Percentiles rank a stretch among this genome's conserved stretches.
These are phyloP conservation scores for Mycena venus DNA, from an alignment of 768 basidiomycete species.

Conservation along the genomic window DNA sequence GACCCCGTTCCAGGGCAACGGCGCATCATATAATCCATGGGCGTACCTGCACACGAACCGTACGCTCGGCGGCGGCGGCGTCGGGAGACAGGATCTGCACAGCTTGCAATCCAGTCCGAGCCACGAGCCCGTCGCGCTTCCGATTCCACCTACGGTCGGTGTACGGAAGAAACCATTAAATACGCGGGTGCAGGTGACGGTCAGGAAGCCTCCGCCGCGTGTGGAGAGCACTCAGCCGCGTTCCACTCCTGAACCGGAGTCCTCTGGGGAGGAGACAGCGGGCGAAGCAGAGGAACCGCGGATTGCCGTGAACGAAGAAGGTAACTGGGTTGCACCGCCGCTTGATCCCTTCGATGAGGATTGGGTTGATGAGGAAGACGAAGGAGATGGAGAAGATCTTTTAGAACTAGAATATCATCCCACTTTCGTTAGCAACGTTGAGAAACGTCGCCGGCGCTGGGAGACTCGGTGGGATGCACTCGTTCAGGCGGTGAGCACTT, in stretches of 20 bases:
- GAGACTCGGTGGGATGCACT: constrained; percentile 83
- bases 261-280: constrained; percentile 84
- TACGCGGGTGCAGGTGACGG: constrained; percentile 42
- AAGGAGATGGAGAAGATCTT: constrained; percentile 77
- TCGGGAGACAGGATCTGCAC: constrained; percentile 39
- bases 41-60: constrained; percentile 73
- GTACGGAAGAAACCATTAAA: constrained; percentile 54
- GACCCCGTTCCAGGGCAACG: constrained; percentile 73
- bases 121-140: constrained; percentile 73
- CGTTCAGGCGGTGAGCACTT: constrained; percentile 71
- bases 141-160: constrained; percentile 62
- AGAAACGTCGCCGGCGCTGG: constrained; percentile 80
- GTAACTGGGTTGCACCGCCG: constrained; percentile 44
- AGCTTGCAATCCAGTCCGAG: constrained; percentile 82
- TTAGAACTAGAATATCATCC: constrained; percentile 85
- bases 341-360: constrained; percentile 62
- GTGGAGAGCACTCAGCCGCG: constrained; percentile 88
- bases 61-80: constrained; percentile 52
- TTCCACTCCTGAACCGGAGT: constrained; percentile 69
- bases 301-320: constrained; percentile 55
- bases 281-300: constrained; percentile 63
- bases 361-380: constrained; percentile 83
- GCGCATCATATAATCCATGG: constrained; percentile 74
- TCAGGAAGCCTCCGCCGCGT: constrained; percentile 76
- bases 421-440: constrained; percentile 72